phyloP scores from a whole-genome alignment of 2,329 filamentous ascomycete species.

The Fusarium coicis region DNA sequence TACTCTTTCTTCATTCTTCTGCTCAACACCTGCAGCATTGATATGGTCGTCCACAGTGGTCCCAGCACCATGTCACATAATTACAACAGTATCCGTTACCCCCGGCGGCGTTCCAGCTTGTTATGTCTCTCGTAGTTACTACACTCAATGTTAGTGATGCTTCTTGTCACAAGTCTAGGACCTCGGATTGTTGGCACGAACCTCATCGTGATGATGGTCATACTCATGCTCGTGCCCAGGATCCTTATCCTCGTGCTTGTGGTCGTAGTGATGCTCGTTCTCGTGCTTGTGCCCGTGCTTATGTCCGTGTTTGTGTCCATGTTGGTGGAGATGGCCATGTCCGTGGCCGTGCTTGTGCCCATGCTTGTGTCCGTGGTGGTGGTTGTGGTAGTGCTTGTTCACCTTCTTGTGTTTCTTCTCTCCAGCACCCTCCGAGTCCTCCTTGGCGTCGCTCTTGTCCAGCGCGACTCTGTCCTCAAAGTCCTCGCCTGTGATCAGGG shows the following conservation, averaged over 20 bases:
- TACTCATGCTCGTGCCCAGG: neutral
- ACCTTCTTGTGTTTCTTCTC: slow-evolving; percentile 3
- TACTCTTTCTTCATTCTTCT: neutral
- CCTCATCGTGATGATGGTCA: neutral
- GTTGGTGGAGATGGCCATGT: slow-evolving; percentile 2
- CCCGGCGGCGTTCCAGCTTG: neutral
- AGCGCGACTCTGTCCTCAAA: slow-evolving; percentile 39
- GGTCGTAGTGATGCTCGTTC: neutral
- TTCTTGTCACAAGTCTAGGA: neutral
- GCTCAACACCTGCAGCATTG: neutral
- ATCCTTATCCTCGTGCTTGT: neutral
- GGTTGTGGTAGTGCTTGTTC: slow-evolving; percentile 15
- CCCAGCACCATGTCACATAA: neutral
- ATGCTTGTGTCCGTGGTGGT: slow-evolving; percentile 2
- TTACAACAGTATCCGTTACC: neutral
- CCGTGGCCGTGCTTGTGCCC: neutral
- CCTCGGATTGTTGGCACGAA: neutral
- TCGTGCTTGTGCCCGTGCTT: neutral
- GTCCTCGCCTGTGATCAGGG: slow-evolving; percentile 45
- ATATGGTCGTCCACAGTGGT: neutral
- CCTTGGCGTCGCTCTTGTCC: neutral
- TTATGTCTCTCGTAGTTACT: neutral
- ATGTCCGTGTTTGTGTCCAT: slow-evolving; percentile 2
- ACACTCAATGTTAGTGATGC: neutral
- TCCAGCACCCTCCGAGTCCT: neutral